phyloP scores from a whole-genome alignment of 2,329 filamentous ascomycete species.

The Scedosporium dehoogii region DNA sequence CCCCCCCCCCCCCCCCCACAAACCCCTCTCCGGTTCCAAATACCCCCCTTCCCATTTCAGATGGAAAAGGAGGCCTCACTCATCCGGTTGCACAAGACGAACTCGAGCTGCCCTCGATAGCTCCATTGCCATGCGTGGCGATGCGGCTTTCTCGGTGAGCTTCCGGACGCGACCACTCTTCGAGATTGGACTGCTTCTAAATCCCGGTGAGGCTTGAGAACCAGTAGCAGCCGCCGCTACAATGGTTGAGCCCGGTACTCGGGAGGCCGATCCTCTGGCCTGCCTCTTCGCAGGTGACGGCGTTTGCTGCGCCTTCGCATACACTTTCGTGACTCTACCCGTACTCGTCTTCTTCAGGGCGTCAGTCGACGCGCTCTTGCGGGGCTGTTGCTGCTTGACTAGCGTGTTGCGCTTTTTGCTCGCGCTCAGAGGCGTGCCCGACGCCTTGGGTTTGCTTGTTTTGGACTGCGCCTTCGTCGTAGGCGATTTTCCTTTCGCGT shows the following conservation, averaged over 20 bases:
- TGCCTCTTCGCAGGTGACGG: conserved; percentile 1
- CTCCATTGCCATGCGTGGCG: not conserved
- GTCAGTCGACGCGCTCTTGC: not conserved
- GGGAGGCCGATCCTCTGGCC: not conserved
- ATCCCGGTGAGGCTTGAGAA: conserved; percentile 1
- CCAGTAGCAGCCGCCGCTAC: conserved; percentile 7
- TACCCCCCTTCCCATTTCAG: too few relatives aligned
- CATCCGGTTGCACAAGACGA: not conserved
- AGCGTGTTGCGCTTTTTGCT: conserved; percentile 6
- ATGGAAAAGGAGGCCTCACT: not conserved
- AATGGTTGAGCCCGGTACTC: not conserved
- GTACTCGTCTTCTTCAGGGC: conserved; percentile 10
- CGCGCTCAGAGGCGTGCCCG: conserved; percentile 6
- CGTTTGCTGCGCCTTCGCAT: conserved; percentile 10
- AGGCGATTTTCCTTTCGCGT: conserved; percentile 14
- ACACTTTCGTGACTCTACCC: conserved; percentile 11
- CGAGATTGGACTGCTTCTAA: conserved; percentile 4
- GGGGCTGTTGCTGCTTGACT: conserved; percentile 3
- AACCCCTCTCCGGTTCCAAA: too few relatives aligned
- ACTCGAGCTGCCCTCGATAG: not conserved
- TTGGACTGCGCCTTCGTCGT: conserved; percentile 19
- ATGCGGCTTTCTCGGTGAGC: conserved; percentile 5
- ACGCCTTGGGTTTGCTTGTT: conserved; percentile 9
- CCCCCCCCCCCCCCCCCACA: too few relatives aligned
- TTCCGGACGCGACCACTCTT: conserved; percentile 6